Evolutionary conservation across 2,329 filamentous ascomycete species (phyloP), one percentile per base, ranked within the genome.

Genomic region (Hymenoscyphus salicellus): DNA sequence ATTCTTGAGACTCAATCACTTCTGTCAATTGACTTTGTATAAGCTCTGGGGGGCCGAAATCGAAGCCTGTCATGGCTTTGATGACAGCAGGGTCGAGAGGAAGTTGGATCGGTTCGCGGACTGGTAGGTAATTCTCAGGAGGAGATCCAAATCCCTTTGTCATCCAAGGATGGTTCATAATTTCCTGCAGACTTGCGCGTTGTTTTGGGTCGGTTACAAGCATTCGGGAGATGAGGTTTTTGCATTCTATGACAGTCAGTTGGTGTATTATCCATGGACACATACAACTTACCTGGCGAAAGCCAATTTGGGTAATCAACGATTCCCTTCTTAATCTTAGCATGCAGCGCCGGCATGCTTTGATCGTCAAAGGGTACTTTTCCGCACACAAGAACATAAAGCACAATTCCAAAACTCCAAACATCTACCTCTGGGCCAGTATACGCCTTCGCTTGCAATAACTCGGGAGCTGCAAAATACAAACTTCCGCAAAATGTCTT

Each of bases 301-400:
- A 99, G 82, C 88, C 95, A 98, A 66, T 89, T 91, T 2, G 95
- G 95, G 77, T 98, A 99, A 76, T 99, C 95, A 20, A 98, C 95
- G 60, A 91, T 80, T 41, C 95, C 95, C 76, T 96, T 96, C 81
- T 99, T 99, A 78, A 99, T 99, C 80, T 99, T 99, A 65, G 94
- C 93, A 79, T 99, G 95, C 58, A 99, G 82, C 68, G 96, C 93
- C 41, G 94, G 95, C 93, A 99, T 99, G 80, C 93, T 97, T 79
- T 99, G 95, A 75, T 99, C 95, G 76, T 99, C 95, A 74, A 99
- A 99, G 0, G 95, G 95, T 3, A 99, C 95, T 78, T 98, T 98
- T 61, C 95, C 95, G 75, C 95, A 98, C 3, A 98, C 95, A 67
- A 99, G 79, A 64, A 99, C 95, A 73, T 98, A 99, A 16, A 99